Conservation (phyloP, 345 rosid genomes). For the Psidium guajava region DNA sequence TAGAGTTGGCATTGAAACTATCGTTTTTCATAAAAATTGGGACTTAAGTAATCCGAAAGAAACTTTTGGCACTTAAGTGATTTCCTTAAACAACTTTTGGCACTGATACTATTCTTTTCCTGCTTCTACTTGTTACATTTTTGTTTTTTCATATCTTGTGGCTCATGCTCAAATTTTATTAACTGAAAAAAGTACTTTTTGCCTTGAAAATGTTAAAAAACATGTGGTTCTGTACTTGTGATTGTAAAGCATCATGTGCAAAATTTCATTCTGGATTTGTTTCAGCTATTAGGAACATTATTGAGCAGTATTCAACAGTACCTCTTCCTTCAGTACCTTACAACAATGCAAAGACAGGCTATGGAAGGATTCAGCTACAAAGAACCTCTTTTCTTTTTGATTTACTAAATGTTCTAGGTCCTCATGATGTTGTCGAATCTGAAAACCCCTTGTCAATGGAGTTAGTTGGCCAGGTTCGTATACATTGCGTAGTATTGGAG, state of each 20-base stretch:
- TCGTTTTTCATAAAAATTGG: no score
- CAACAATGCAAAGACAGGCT: constrained; percentile 34
- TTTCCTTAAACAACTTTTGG: no score
- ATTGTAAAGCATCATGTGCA: neutral
- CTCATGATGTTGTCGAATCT: constrained; percentile 31
- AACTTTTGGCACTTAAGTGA: no score
- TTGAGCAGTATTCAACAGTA: constrained; percentile 26
- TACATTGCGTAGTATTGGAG: neutral
- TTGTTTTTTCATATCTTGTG: neutral
- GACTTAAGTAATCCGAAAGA: no score
- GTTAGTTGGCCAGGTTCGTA: constrained; percentile 55
- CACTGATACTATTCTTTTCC: no score
- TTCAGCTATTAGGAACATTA: constrained; percentile 66
- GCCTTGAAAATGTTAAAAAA: neutral
- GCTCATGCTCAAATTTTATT: rapidly evolving
- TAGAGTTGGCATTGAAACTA: no score
- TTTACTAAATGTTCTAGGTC: constrained; percentile 27
- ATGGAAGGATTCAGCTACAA: constrained; percentile 55
- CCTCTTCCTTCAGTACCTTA: constrained; percentile 40
- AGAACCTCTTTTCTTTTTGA: constrained; percentile 43
- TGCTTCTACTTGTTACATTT: neutral
- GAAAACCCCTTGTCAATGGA: constrained; percentile 70
- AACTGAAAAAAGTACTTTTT: neutral
- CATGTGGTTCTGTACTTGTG: neutral
- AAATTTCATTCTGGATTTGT: neutral